phyloP scores from a whole-genome alignment of 345 rosid genomes.

The Firmiana major region DNA sequence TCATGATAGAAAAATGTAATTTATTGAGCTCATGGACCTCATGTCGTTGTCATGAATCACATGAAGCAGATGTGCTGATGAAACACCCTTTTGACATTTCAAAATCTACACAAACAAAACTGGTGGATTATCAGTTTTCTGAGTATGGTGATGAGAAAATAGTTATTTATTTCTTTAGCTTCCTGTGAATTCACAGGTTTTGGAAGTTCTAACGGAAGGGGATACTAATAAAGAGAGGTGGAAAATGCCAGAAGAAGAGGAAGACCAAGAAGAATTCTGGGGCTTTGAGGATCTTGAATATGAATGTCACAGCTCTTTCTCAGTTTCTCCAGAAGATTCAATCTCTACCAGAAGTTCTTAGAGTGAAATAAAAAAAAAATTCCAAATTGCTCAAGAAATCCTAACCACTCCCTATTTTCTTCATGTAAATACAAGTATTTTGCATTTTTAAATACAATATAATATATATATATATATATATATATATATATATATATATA shows the following conservation, averaged over 20 bases:
- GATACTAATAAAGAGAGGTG: slow-evolving; percentile 64
- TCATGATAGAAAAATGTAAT: background rate
- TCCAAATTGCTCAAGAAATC: background rate
- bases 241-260: slow-evolving; percentile 81
- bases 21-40: slow-evolving; percentile 11
- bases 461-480: no score
- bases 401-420: background rate
- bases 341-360: slow-evolving; percentile 51
- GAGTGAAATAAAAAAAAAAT: background rate
- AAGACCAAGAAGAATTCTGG: slow-evolving; percentile 68
- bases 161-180: background rate
- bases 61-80: background rate
- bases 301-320: slow-evolving; percentile 51
- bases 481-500: no score
- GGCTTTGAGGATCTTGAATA: slow-evolving; percentile 88
- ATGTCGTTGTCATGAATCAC: slow-evolving; percentile 2
- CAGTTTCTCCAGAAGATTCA: slow-evolving; percentile 60
- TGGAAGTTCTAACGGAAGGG: slow-evolving; percentile 60
- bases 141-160: background rate
- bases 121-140: background rate
- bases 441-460: background rate
- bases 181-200: slow-evolving; percentile 37
- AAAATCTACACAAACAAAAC: background rate
- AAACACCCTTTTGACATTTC: slow-evolving; percentile 5
- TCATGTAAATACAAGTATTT: slow-evolving; percentile 10